Percentiles rank a stretch among this genome's conserved stretches.
These are phyloP conservation scores for Miscanthus lutarioriparius DNA, from an alignment of 176 grass and related monocot genomes.

Conservation along the genomic window DNA sequence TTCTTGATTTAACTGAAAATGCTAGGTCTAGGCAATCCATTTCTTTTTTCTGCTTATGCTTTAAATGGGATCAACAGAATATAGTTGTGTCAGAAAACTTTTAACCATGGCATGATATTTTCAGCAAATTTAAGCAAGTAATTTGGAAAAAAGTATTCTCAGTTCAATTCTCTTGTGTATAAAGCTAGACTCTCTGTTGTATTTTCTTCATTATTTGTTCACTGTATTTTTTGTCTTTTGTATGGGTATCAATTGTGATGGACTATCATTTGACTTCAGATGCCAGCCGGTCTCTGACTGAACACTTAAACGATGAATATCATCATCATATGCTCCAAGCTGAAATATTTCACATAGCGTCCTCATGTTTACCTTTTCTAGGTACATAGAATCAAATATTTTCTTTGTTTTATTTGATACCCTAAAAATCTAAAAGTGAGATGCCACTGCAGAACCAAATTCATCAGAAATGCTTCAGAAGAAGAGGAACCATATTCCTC, in stretches of 20 bases:
- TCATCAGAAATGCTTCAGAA: constrained; percentile 48
- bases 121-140: not conserved
- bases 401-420: constrained; percentile 15
- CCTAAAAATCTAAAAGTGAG: constrained; percentile 22
- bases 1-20: not conserved
- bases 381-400: constrained; percentile 38
- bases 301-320: constrained; percentile 77
- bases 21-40: not conserved
- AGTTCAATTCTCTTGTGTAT: not conserved
- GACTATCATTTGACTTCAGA: constrained; percentile 41
- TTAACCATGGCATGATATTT: not conserved
- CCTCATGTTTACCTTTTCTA: constrained; percentile 55
- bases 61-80: not conserved
- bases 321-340: constrained; percentile 74
- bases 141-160: not conserved
- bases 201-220: not conserved
- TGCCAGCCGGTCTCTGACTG: constrained; percentile 54
- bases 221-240: not conserved
- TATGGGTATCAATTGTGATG: not conserved
- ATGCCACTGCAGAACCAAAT: constrained; percentile 54
- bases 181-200: not conserved
- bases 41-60: not conserved
- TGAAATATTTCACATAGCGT: constrained; percentile 69
- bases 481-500: constrained; percentile 77
- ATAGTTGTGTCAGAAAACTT: constrained; percentile 3